phyloP scores from a whole-genome alignment of 805 yeast genomes.

The Monosporozyma unispora region DNA sequence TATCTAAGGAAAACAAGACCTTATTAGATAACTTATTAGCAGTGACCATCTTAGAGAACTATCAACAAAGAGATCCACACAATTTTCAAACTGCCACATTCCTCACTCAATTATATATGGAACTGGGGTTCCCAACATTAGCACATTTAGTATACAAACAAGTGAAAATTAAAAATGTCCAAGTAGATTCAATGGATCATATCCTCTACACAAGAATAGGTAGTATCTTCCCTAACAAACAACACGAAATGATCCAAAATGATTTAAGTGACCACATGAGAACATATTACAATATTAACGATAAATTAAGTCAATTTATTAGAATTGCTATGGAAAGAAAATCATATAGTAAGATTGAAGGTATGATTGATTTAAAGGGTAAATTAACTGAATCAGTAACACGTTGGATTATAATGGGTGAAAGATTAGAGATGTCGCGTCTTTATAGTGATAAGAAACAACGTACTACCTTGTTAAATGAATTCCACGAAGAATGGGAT shows the following conservation, averaged over 20 bases:
- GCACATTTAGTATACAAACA: constrained; percentile 43
- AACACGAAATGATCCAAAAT: constrained; percentile 19
- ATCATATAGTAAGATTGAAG: constrained; percentile 57
- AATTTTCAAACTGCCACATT: constrained; percentile 67
- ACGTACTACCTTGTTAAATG: constrained; percentile 12
- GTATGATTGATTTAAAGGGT: constrained; percentile 53
- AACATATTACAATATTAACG: constrained; percentile 45
- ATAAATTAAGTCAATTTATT: constrained; percentile 42
- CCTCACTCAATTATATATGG: constrained; percentile 55
- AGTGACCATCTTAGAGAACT: constrained; percentile 49
- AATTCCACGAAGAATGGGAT: constrained; percentile 15
- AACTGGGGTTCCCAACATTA: constrained; percentile 44
- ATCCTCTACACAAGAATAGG: constrained; percentile 42
- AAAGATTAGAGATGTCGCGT: constrained; percentile 21
- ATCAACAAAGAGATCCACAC: constrained; percentile 48
- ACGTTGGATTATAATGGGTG: constrained; percentile 28
- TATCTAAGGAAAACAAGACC: constrained; percentile 13
- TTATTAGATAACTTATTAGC: constrained; percentile 31
- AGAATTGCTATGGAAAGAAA: constrained; percentile 47
- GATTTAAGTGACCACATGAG: constrained; percentile 33
- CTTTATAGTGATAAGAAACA: constrained; percentile 24
- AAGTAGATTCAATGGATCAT: constrained; percentile 60
- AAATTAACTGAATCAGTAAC: constrained; percentile 44
- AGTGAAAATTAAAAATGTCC: constrained; percentile 64
- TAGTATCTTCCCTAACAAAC: constrained; percentile 36